phyloP scores from a whole-genome alignment of 306 rosid genomes.

The Mucuna pruriens region DNA sequence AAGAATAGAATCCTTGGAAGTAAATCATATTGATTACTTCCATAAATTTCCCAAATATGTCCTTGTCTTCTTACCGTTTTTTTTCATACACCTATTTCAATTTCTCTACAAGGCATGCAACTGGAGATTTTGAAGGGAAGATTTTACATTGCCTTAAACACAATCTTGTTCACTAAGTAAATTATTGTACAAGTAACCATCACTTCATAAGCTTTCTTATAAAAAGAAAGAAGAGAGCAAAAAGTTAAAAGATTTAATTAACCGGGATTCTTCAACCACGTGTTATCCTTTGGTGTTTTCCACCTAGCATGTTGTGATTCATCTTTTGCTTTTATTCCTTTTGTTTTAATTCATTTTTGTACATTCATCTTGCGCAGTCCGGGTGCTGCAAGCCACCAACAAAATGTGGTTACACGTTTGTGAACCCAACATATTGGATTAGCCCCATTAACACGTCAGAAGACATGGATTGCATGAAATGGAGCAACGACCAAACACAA shows the following conservation, averaged over 20 bases:
- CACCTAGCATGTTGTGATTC: background rate
- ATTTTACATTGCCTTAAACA: background rate
- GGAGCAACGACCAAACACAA: conserved; percentile 88
- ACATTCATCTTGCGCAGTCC: conserved; percentile 51
- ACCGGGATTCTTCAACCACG: conserved; percentile 45
- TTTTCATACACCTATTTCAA: background rate
- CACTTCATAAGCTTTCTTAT: background rate
- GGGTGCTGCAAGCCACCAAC: conserved; percentile 97
- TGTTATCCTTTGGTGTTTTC: background rate
- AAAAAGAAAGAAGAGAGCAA: background rate
- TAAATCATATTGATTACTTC: background rate
- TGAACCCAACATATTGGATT: conserved; percentile 93
- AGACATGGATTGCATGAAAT: conserved; percentile 69
- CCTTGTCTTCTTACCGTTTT: background rate
- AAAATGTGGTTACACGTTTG: conserved; percentile 79
- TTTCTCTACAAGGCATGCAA: background rate
- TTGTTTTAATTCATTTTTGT: background rate
- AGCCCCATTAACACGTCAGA: conserved; percentile 71
- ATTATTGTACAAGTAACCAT: background rate
- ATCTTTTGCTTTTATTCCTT: conserved; percentile 25
- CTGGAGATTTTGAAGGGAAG: background rate
- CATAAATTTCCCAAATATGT: background rate
- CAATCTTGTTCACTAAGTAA: conserved; percentile 23
- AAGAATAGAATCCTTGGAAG: background rate
- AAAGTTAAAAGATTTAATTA: background rate